A percentile compares a stretch with the other conserved stretches of the same genome.
Evolutionary conservation across 2,329 filamentous ascomycete genomes (phyloP).

Genomic region (Clonostachys solani): DNA sequence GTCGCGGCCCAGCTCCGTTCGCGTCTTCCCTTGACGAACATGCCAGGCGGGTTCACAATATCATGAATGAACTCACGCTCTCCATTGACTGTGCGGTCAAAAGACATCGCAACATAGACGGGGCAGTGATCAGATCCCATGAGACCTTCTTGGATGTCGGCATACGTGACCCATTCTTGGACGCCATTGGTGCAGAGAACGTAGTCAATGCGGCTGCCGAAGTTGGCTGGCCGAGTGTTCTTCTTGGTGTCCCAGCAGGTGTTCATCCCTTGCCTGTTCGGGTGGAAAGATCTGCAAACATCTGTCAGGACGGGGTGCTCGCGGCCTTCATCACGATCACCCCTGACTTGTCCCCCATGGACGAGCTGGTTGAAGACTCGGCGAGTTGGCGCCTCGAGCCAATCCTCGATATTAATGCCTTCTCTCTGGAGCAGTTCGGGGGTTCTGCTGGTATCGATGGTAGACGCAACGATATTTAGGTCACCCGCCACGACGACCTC

Average conservation of each 20-base stretch:
- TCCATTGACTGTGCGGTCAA: constrained; percentile 50
- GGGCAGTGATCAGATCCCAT: constrained; percentile 97
- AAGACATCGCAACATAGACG: constrained; percentile 72
- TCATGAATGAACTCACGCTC: constrained; percentile 56
- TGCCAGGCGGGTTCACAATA: constrained; percentile 70
- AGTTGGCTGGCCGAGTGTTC: constrained; percentile 94
- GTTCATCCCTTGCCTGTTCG: constrained; percentile 81
- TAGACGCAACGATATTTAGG: constrained; percentile 70
- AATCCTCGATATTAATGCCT: constrained; percentile 64
- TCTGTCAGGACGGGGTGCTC: constrained; percentile 76
- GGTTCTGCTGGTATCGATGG: constrained; percentile 73
- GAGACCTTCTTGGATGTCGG: constrained; percentile 89
- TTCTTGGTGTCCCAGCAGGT: constrained; percentile 96
- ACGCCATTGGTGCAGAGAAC: constrained; percentile 78
- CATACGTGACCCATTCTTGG: constrained; percentile 72
- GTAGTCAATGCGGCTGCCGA: constrained; percentile 90
- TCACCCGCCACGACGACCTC: constrained; percentile 84
- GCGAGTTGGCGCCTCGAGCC: constrained; percentile 66
- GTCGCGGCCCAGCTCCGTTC: constrained; percentile 62
- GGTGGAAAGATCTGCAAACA: constrained; percentile 77
- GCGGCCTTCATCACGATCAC: constrained; percentile 62
- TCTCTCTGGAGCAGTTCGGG: constrained; percentile 69
- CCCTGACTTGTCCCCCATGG: constrained; percentile 64
- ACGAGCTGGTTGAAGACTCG: constrained; percentile 85
- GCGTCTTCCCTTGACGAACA: constrained; percentile 65